Conservation (phyloP, 2,329 filamentous ascomycete genomes). For the Exophiala sideris region DNA sequence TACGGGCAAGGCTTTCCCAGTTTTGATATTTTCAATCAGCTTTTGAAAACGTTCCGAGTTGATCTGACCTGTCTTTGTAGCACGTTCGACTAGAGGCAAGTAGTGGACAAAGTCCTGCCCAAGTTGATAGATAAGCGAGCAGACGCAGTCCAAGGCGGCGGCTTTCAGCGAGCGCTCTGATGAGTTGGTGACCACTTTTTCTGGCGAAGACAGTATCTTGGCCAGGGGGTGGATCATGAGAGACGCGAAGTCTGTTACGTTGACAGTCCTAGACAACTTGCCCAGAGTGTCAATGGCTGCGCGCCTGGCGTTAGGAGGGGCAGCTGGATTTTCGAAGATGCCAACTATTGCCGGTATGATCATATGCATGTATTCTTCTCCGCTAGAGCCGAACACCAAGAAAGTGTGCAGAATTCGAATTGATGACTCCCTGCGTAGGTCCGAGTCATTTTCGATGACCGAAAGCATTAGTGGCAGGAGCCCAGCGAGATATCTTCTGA, state of each 20-base stretch:
- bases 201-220: constrained; percentile 52
- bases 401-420: constrained; percentile 93
- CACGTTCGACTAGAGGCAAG: constrained; percentile 87
- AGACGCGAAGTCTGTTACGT: constrained; percentile 93
- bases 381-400: constrained; percentile 89
- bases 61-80: constrained; percentile 72
- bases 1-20: constrained; percentile 90
- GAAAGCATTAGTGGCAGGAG: constrained; percentile 91
- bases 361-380: constrained; percentile 98
- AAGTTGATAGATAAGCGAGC: constrained; percentile 90
- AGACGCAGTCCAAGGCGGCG: constrained; percentile 87
- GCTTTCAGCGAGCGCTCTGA: constrained; percentile 71
- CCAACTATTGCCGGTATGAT: constrained; percentile 94
- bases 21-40: constrained; percentile 86
- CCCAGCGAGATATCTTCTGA: constrained; percentile 90
- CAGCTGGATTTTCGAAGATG: constrained; percentile 84
- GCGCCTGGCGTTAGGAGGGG: constrained; percentile 75
- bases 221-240: constrained; percentile 94
- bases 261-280: constrained; percentile 91
- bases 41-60: constrained; percentile 89
- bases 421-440: constrained; percentile 72
- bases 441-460: constrained; percentile 81
- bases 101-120: constrained; percentile 95
- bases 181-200: constrained; percentile 54
- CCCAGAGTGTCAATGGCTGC: constrained; percentile 92